Base-by-base conservation (phyloP, 192 early-diverging fungal species). In the Mortierella antarctica region DNA sequence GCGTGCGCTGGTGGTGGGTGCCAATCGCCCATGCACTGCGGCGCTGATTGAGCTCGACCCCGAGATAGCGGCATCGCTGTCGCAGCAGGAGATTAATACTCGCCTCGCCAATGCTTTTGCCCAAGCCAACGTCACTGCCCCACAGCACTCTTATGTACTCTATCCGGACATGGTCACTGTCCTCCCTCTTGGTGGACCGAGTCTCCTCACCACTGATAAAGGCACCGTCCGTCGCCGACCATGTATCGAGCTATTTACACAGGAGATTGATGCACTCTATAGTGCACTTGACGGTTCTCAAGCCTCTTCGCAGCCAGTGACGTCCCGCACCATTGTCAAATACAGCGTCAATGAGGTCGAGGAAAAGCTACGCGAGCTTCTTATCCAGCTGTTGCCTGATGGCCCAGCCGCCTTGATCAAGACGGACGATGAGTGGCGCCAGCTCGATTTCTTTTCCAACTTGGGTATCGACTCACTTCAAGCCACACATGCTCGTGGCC, bases 401-500 rank as follows among this genome's bases (percentile, higher is more conserved):
- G 56, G 31, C 21, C n/a, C n/a, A 57, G 56, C 56, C 31, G 31
- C 9, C 23, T 57, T 57, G 56, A 6, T 57, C 20, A 57, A 57
- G 56, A 57, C 56, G 31, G 56, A 39, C 12, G 56, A 57, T 23
- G 12, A 39, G 5, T 57, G 56, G 56, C 56, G 56, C 31, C 56
- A 57, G 56, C 56, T 57, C 56, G 56, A 57, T 23, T 57, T 57
- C 56, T 57, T 57, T 57, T 57, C 56, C 56, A 39, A 57, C 6
- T 57, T 57, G 56, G 56, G 56, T 57, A 57, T 57, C 56, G 56
- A 57, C 20, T 57, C 56, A 0, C 56, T 57, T 23, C 56, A 57
- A 57, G 56, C 56, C 21, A 57, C 56, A 57, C 56, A 57, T 57
- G 56, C 56, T 57, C 56, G 56, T 57, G 56, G 56, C 56, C 56